These are phyloP conservation scores for Saccharomyces jurei DNA, from an alignment of 805 yeast genomes.

Conservation along the genomic window DNA sequence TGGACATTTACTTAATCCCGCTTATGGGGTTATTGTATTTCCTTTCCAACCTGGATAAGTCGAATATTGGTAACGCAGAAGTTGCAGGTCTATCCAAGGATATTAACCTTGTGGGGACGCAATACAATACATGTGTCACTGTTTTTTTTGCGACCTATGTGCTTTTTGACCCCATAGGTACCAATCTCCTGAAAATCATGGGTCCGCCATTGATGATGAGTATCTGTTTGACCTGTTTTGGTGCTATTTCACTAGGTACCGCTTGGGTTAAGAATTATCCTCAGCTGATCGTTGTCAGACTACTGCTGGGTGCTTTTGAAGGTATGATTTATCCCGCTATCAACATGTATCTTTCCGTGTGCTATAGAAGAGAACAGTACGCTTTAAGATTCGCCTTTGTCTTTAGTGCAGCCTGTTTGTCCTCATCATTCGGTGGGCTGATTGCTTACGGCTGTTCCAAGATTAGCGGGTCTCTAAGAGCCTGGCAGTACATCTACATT, in stretches of 20 bases:
- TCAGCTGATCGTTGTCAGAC: constrained; percentile 38
- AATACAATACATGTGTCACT: constrained; percentile 39
- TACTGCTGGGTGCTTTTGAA: constrained; percentile 47
- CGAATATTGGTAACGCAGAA: constrained; percentile 53
- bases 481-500: constrained; percentile 46
- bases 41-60: constrained; percentile 43
- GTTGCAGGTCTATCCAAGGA: constrained; percentile 43
- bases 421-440: constrained; percentile 53
- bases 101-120: constrained; percentile 32
- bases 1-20: constrained; percentile 39
- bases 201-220: constrained; percentile 33
- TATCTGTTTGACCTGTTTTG: constrained; percentile 30
- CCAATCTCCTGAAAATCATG: constrained; percentile 32
- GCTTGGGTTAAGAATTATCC: constrained; percentile 37
- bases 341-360: constrained; percentile 39
- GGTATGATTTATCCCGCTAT: constrained; percentile 45
- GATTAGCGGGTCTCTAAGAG: constrained; percentile 35
- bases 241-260: constrained; percentile 36
- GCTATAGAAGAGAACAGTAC: constrained; percentile 42
- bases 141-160: constrained; percentile 41
- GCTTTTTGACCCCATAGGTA: constrained; percentile 32
- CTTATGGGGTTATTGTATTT: constrained; percentile 37
- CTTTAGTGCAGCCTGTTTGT: constrained; percentile 44
- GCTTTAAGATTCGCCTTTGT: constrained; percentile 42
- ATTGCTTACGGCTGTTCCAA: constrained; percentile 39